Percentiles rank a stretch among this genome's conserved stretches.
phyloP scores from a whole-genome alignment of 2,329 filamentous ascomycete species.

The Knufia fluminis region DNA sequence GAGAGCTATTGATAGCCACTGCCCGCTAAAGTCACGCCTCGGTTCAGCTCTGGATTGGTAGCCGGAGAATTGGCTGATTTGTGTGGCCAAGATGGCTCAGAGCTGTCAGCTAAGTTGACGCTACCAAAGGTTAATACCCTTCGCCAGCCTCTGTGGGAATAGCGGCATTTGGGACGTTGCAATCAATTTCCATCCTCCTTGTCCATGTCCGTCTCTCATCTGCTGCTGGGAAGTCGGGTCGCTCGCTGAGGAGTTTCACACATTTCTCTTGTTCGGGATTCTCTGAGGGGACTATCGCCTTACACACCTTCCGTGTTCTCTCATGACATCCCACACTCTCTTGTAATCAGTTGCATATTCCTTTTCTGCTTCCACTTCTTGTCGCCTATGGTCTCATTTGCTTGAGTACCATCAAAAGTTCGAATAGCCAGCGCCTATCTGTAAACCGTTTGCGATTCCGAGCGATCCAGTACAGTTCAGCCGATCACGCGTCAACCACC shows the following conservation, averaged over 20 bases:
- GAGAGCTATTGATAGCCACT: neutral
- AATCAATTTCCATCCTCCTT: neutral
- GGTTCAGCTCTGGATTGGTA: too few relatives aligned
- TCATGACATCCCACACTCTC: neutral
- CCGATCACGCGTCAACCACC: neutral
- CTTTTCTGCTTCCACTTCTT: constrained; percentile 2
- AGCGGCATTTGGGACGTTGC: neutral
- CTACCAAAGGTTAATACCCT: neutral
- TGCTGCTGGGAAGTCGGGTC: neutral
- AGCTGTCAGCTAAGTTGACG: neutral
- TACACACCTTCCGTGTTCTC: neutral
- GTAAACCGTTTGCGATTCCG: neutral
- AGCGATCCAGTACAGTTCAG: neutral
- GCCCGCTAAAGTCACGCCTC: neutral
- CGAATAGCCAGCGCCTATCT: neutral
- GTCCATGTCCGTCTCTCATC: neutral
- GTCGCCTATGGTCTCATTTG: neutral
- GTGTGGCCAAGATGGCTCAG: neutral
- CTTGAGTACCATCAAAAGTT: neutral
- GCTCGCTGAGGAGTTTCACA: neutral
- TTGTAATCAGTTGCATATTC: neutral
- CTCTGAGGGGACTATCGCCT: neutral
- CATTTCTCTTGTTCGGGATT: neutral
- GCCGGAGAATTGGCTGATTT: neutral
- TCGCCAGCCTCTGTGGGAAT: neutral